Evolutionary conservation across 169 alveolate genomes (phyloP).

Genomic region (Plasmodium reichenowi): DNA sequence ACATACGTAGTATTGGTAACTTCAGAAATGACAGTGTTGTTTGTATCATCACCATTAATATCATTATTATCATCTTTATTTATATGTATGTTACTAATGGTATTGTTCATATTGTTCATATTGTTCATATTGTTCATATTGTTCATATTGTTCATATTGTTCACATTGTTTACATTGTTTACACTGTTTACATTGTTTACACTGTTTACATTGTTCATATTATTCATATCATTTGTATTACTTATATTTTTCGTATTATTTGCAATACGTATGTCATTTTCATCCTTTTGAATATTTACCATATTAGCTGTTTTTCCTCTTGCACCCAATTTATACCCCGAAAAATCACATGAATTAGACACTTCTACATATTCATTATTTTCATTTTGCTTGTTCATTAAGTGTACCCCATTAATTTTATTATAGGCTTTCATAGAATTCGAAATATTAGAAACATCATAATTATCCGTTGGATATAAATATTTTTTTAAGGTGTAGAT

Average conservation of each 20-base stretch:
- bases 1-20: neutral
- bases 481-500: conserved; percentile 24
- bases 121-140: neutral
- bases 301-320: too few species aligned
- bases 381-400: too few species aligned
- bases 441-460: neutral
- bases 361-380: neutral
- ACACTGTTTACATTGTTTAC: too few species aligned
- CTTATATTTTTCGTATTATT: too few species aligned
- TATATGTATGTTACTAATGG: neutral
- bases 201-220: too few species aligned
- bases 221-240: too few species aligned
- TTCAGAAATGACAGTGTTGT: neutral
- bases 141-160: neutral
- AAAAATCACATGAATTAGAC: too few species aligned
- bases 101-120: neutral
- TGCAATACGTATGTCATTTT: too few species aligned
- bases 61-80: neutral
- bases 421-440: neutral
- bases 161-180: too few species aligned
- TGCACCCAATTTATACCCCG: too few species aligned
- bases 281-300: too few species aligned
- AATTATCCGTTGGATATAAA: conserved; percentile 18
- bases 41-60: neutral
- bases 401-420: neutral